Evolutionary conservation across 2,329 filamentous ascomycete genomes (phyloP).

Genomic region (Beauveria medogensis): DNA sequence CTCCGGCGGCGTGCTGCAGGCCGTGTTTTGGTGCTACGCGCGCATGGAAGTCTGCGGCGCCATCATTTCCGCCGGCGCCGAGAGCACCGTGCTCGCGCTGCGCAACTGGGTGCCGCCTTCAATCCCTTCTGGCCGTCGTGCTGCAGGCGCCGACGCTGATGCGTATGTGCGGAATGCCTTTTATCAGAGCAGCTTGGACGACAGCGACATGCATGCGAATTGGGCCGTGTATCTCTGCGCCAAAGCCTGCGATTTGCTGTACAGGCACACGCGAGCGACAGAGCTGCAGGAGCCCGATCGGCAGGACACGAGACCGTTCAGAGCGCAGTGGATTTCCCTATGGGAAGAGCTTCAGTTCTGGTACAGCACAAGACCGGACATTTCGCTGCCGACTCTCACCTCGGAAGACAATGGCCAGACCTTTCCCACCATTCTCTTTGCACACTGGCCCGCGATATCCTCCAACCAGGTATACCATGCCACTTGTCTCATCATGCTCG

Average conservation of each 20-base stretch:
- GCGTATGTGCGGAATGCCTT: conserved; percentile 17
- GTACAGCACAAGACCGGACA: conserved; percentile 31
- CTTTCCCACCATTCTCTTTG: conserved; percentile 40
- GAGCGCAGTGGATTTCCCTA: conserved; percentile 32
- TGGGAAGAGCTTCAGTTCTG: conserved; percentile 42
- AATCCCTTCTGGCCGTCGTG: conserved; percentile 1
- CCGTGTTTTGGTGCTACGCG: conserved; percentile 51
- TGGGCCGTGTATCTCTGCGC: conserved; percentile 46
- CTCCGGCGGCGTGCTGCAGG: conserved; percentile 36
- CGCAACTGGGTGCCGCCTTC: conserved; percentile 36
- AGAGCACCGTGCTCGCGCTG: conserved; percentile 40
- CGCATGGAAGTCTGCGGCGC: conserved; percentile 49
- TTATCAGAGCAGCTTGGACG: conserved; percentile 22
- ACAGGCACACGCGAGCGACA: conserved; percentile 23
- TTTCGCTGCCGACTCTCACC: conserved; percentile 25
- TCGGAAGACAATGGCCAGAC: conserved; percentile 21
- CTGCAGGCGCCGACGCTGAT: conserved; percentile 18
- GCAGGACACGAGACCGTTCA: conserved; percentile 24
- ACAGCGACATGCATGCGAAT: conserved; percentile 44
- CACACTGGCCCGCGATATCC: conserved; percentile 41
- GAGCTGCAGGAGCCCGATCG: conserved; percentile 28
- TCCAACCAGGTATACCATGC: conserved; percentile 46
- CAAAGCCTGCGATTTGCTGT: conserved; percentile 38
- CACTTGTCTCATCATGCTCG: conserved; percentile 39
- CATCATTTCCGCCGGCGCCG: conserved; percentile 41